Conservation (phyloP, 371 early-diverging fungal species). For the Mucor lusitanicus region DNA sequence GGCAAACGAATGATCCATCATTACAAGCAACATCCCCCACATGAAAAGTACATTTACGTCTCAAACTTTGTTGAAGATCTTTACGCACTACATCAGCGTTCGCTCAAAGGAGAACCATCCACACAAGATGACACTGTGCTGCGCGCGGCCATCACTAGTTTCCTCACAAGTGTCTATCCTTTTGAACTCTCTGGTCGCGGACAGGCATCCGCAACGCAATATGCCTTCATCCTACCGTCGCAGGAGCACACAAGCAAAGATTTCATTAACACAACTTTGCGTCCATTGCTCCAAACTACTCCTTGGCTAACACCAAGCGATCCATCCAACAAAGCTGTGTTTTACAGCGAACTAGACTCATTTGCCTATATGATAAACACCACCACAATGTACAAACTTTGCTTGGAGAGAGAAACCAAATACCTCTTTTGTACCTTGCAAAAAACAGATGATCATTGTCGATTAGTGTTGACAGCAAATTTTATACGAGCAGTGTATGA, state of each 20-base stretch:
- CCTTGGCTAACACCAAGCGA: background rate
- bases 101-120: background rate
- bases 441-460: background rate
- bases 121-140: background rate
- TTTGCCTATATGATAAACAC: background rate
- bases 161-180: background rate
- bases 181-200: background rate
- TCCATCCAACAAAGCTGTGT: background rate
- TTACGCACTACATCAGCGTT: background rate
- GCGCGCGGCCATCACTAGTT: background rate
- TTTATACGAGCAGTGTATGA: background rate
- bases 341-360: background rate
- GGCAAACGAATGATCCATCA: background rate
- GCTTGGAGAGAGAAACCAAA: background rate
- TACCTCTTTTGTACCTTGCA: background rate
- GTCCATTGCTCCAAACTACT: background rate
- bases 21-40: background rate
- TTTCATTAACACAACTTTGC: background rate
- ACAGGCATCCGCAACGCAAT: background rate
- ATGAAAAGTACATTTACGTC: background rate
- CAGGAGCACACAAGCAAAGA: background rate
- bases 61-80: background rate
- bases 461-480: background rate
- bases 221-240: background rate
- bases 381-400: background rate